phyloP scores from a whole-genome alignment of 805 yeast species.

The Candida palmyrensis region DNA sequence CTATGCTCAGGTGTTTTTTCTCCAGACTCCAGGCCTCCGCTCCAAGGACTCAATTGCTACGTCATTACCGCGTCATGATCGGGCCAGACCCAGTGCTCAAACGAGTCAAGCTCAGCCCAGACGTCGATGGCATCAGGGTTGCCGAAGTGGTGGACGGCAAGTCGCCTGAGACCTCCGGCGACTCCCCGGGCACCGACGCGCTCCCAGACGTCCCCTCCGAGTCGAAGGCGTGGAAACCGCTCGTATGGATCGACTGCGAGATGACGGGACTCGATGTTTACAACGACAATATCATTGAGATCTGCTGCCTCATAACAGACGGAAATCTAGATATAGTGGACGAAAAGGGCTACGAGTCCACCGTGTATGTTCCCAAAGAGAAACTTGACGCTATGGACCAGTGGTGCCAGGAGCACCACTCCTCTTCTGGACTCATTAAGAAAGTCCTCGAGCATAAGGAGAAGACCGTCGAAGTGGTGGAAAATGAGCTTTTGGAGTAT shows the following conservation, averaged over 20 bases:
- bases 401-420: constrained; percentile 87
- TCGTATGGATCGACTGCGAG: constrained; percentile 97
- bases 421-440: constrained; percentile 67
- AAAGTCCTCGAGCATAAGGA: constrained; percentile 53
- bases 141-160: background rate
- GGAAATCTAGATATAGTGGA: constrained; percentile 70
- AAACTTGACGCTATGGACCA: constrained; percentile 71
- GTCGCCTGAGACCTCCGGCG: background rate
- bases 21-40: too few species aligned
- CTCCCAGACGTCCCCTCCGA: background rate
- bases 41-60: too few species aligned
- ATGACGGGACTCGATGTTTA: constrained; percentile 92
- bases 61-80: too few species aligned
- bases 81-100: too few species aligned
- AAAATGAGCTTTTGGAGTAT: constrained; percentile 59
- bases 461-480: constrained; percentile 56
- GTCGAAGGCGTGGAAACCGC: constrained; percentile 20
- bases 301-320: constrained; percentile 88
- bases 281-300: constrained; percentile 78
- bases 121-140: constrained; percentile 1
- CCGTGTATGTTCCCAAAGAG: constrained; percentile 61
- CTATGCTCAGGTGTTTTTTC: too few species aligned
- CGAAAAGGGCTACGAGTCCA: constrained; percentile 71
- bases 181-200: background rate
- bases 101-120: constrained; percentile 4